Evolutionary conservation across 371 early-diverging fungal species (phyloP), one percentile per base, ranked within the genome.

Genomic region (Mycotypha africana): DNA sequence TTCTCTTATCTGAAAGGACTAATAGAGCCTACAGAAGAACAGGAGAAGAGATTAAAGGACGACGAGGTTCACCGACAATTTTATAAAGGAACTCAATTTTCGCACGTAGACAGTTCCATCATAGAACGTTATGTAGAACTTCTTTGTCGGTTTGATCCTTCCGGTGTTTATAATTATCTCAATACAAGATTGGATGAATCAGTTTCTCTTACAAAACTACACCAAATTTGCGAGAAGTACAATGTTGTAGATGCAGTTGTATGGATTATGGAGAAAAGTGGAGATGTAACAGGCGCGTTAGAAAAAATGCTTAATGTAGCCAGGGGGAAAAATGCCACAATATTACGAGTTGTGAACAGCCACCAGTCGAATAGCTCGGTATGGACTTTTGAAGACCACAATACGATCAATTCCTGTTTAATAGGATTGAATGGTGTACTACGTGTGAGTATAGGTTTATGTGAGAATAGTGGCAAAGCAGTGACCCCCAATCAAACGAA

Each of bases 211-310:
- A 78, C 82, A 6, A 65, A 51, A 2, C 76, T 88, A 3, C 60
- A 81, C 14, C 53, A 64, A 26, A 56, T 72, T 4, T 88, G 87
- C 41, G 78, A 79, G 44, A 33, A 70, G 12, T 51, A 79, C 16
- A 76, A 76, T 9, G 79, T 85, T 1, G 74, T 79, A 19, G 83
- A 85, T 52, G 86, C 88, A 0, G 84, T 82, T 8, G 83, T 87
- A 6, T 90, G 91, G 89, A 80, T 90, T 17, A 67, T 86, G 62
- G 88, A 88, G 50, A 67, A 78, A 39, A 81, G 67, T 32, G 88
- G 88, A 1, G 69, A 87, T 49, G 74, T 81, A 1, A 65, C 70
- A 22, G 85, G 81, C 1, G 88, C 91, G 0, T 52, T 90, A 19
- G 67, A 70, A 15, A 79, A 81, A 37, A 72, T 88, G 51, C 51